These are phyloP conservation scores for Phytophthora tubulina DNA, from an alignment of 352 stramenopile genomes.

Conservation along the genomic window DNA sequence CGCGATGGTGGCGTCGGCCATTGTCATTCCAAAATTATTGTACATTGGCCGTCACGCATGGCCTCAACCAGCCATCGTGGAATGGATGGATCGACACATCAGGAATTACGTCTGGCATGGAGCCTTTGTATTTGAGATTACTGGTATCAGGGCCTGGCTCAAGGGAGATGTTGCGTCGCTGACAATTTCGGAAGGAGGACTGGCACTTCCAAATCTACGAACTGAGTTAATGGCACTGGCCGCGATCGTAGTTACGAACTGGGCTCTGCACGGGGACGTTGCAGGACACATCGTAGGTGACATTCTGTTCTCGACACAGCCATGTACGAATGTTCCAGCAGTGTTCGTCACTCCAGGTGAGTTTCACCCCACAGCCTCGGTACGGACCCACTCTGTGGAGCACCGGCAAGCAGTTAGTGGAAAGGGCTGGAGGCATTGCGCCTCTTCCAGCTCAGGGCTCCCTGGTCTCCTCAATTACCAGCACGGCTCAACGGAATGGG, in stretches of 20 bases:
- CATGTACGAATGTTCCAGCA: no score
- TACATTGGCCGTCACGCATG: conserved; percentile 14
- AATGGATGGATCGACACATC: neutral
- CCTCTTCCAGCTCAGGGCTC: no score
- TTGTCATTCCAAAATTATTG: conserved; percentile 7
- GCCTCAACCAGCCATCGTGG: neutral
- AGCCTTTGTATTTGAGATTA: neutral
- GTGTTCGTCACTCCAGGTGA: no score
- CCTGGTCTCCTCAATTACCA: no score
- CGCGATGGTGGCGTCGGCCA: neutral
- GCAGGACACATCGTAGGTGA: neutral
- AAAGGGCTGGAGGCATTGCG: no score
- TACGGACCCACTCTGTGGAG: no score
- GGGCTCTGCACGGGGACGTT: neutral
- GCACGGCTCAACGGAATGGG: no score
- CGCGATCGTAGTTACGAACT: neutral
- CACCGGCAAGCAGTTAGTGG: no score
- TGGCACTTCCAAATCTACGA: neutral
- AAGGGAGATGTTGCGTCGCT: neutral
- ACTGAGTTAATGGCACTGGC: conserved; percentile 7
- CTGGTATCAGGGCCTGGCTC: neutral
- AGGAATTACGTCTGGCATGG: conserved; percentile 13
- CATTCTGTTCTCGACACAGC: neutral
- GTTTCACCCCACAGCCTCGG: no score
- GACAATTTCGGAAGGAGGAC: neutral